Evolutionary conservation across 768 basidiomycete species (phyloP), one percentile per base, ranked within the genome.

Genomic region (Boletus speciosus): DNA sequence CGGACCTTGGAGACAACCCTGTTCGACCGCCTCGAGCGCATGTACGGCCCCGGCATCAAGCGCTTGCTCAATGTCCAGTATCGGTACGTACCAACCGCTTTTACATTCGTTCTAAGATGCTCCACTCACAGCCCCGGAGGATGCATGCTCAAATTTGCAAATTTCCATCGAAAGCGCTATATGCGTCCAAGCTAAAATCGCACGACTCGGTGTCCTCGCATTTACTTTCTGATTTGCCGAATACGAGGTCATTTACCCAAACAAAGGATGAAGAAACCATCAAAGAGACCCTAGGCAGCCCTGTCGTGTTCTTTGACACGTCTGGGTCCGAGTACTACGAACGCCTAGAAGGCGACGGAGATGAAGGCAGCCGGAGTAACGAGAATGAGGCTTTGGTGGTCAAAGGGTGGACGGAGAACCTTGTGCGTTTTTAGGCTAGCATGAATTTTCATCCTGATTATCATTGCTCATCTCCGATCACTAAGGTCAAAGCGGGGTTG

Each of bases 311-410:
- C 68, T 92, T 91, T 61, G 97, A 99, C 66, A 99, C 94, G 0
- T 83, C 90, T 4, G 93, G 94, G 0, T 94, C 91, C 61, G 93
- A 97, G 67, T 96, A 91, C 64, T 97, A 86, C 63, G 97, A 98
- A 66, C 76, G 91, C 15, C 66, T 83, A 0, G 88, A 91, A 32
- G 86, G 80, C 0, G 86, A 86, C 52, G 76, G 78, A n/a, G 90
- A 93, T 63, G 94, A 96, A 63, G 94, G 93, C 0, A 95, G 92
- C 58, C 80, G 86, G 57, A 88, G 84, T 61, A 99, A 99, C 62
- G 95, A 96, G 73, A 98, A 99, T 63, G 97, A 99, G 64, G 93
- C 86, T 0, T 83, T 79, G 11, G 81, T 97, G 10, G 94, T 95
- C 2, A 84, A 82, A 64, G 80, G 78, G 52, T 95, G 93, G 87